These are phyloP conservation scores for Emergomyces orientalis DNA, from an alignment of 2,329 filamentous ascomycete species.

Conservation along the genomic window DNA sequence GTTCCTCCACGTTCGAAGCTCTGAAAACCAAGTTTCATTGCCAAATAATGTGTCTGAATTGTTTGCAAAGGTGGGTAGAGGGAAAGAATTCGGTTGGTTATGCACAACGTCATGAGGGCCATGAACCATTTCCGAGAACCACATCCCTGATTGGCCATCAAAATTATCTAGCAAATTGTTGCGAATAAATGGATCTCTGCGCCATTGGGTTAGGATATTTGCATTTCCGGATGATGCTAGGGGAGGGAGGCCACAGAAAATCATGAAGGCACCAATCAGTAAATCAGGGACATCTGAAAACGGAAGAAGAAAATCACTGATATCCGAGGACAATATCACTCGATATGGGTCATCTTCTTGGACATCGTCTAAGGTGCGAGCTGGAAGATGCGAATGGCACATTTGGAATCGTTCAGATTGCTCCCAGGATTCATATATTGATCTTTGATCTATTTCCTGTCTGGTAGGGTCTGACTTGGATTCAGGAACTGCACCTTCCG, in stretches of 20 bases:
- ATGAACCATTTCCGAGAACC: slow-evolving; percentile 18
- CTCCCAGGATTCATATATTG: slow-evolving; percentile 39
- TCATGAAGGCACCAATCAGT: slow-evolving; percentile 60
- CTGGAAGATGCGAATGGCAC: slow-evolving; percentile 50
- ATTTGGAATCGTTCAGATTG: slow-evolving; percentile 46
- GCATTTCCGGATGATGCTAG: slow-evolving; percentile 23
- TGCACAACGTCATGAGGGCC: slow-evolving; percentile 10
- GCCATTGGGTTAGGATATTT: slow-evolving; percentile 30
- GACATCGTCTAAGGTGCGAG: slow-evolving; percentile 63
- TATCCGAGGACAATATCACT: slow-evolving; percentile 69
- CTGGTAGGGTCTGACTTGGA: slow-evolving; percentile 22
- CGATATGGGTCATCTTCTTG: slow-evolving; percentile 74
- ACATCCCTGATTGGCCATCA: slow-evolving; percentile 19
- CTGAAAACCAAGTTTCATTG: slow-evolving; percentile 41
- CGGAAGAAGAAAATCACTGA: slow-evolving; percentile 51
- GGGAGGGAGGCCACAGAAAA: slow-evolving; percentile 58
- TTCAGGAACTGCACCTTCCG: slow-evolving; percentile 25
- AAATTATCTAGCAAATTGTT: slow-evolving; percentile 31
- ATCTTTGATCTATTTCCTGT: slow-evolving; percentile 17
- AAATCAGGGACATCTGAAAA: slow-evolving; percentile 26
- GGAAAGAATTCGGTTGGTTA: slow-evolving; percentile 27
- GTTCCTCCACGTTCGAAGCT: slow-evolving; percentile 27
- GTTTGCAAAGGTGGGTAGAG: slow-evolving; percentile 30
- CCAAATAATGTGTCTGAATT: slow-evolving; percentile 49
- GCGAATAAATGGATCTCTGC: slow-evolving; percentile 47